Base-by-base conservation (phyloP, 2,329 filamentous ascomycete species). In the Claviceps maximensis region DNA sequence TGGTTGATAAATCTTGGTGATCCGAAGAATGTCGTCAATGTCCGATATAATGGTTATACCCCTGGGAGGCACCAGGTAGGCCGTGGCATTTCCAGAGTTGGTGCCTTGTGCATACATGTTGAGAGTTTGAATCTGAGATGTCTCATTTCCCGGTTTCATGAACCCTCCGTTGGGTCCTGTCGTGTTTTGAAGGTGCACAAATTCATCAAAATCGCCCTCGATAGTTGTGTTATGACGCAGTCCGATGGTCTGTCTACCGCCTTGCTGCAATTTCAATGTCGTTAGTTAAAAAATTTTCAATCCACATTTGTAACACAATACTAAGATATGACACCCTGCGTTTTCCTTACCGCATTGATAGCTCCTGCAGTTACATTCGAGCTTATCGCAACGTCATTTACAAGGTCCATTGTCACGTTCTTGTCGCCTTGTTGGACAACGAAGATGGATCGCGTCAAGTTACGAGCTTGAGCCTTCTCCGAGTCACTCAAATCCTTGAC, bases 1-100 rank as follows among this genome's bases (percentile, higher is more conserved):
- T 0, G 86, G 86, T 48, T 86, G 67, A 65, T 87, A 90, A 63
- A 90, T 90, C 67, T 88, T 87, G 53, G 86, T 90, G 1, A 89
- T 71, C n/a, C 86, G 81, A 0, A 89, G 76, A 54, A 89, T 88
- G 62, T 90, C 87, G 59, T 89, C 86, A 56, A 90, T 87, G 61
- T 90, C 87, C 1, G 82, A 86, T 59, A 90, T 71, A 55, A 90
- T 74, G 1, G 86, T 89, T 23, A 88, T 68, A 19, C 87, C 87
- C 15, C 74, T 71, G 0, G 80, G 71, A 0, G 87, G 86, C 0
- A 90, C 84, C 1, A 90, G 77, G 62, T 87, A 90, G 0, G 84
- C 83, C 1, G 86, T 90, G 5, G 83, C 78, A 60, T 90, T 90
- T 52, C 86, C 86, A 1, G 77, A 78, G 45, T 75, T 64, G 1